Evolutionary conservation across 176 grass and related monocot genomes (phyloP).

Genomic region (Cenchrus fungigraminus): DNA sequence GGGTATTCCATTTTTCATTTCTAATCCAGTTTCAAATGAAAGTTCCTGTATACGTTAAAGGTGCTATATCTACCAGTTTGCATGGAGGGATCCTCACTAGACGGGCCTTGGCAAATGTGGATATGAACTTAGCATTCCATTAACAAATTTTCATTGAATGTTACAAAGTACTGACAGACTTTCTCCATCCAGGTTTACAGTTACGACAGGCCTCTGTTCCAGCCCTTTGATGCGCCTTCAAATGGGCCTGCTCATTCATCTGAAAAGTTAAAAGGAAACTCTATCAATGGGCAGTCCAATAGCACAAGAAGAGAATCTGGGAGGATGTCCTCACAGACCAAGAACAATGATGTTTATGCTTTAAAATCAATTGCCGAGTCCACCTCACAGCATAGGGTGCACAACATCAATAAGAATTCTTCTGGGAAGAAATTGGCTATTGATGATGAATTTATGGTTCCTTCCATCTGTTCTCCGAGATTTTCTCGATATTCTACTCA

Average conservation of each 20-base stretch:
- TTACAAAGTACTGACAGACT: neutral
- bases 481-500: conserved; percentile 8
- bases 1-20: conserved; percentile 10
- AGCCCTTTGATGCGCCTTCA: conserved; percentile 47
- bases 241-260: conserved; percentile 38
- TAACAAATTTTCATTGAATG: neutral
- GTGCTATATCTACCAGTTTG: conserved; percentile 24
- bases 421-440: conserved; percentile 30
- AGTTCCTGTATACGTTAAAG: conserved; percentile 13
- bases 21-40: neutral
- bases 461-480: conserved; percentile 38
- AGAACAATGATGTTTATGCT: conserved; percentile 10
- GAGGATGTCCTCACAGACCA: conserved; percentile 32
- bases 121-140: conserved; percentile 17
- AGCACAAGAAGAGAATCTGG: conserved; percentile 44
- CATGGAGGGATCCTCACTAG: conserved; percentile 1
- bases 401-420: conserved; percentile 14
- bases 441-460: conserved; percentile 60
- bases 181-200: conserved; percentile 43
- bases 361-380: conserved; percentile 22
- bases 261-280: conserved; percentile 43
- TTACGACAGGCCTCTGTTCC: conserved; percentile 48
- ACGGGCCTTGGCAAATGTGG: conserved; percentile 2
- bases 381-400: neutral
- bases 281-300: neutral